phyloP scores from a whole-genome alignment of 192 early-diverging fungal species.

The Coemansia sp. region DNA sequence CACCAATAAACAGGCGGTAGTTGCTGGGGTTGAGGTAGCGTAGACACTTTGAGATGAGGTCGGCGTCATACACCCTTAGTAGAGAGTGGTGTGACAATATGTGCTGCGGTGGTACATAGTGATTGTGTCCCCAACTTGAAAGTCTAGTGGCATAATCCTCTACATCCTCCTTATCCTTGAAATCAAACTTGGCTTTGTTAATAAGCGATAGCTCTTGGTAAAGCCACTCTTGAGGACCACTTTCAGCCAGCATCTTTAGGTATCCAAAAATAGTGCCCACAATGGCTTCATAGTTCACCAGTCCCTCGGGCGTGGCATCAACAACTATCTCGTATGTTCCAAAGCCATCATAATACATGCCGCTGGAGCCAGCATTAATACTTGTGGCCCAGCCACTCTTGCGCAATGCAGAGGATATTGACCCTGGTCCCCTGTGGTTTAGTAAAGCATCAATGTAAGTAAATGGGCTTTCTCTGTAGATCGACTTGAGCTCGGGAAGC shows the following conservation, averaged over 20 bases:
- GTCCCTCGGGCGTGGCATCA: slow-evolving; percentile 17
- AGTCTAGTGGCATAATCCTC: slow-evolving; percentile 5
- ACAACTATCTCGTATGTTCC: slow-evolving; percentile 14
- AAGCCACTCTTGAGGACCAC: slow-evolving; percentile 20
- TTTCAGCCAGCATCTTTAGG: slow-evolving; percentile 3
- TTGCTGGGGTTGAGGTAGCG: slow-evolving; percentile 57
- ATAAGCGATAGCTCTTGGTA: slow-evolving; percentile 39
- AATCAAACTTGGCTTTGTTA: slow-evolving; percentile 52
- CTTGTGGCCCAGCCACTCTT: slow-evolving; percentile 80
- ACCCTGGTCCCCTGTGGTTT: slow-evolving; percentile 77
- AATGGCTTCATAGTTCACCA: slow-evolving; percentile 12
- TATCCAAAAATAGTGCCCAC: slow-evolving; percentile 27
- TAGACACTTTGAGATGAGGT: slow-evolving; percentile 59
- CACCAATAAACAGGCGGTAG: slow-evolving; percentile 52
- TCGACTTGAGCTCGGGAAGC: slow-evolving; percentile 67
- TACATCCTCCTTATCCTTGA: slow-evolving; percentile 64
- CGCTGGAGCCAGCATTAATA: slow-evolving; percentile 51
- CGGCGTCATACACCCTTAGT: slow-evolving; percentile 61
- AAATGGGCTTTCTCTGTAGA: slow-evolving; percentile 55
- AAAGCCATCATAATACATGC: background rate
- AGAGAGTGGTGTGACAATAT: slow-evolving; percentile 63
- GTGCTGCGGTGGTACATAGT: slow-evolving; percentile 59
- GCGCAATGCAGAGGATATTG: slow-evolving; percentile 75
- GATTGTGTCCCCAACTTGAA: slow-evolving; percentile 45
- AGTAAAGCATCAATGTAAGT: slow-evolving; percentile 74